phyloP scores from a whole-genome alignment of 2,329 filamentous ascomycete genomes.

The Geosmithia putterillii region DNA sequence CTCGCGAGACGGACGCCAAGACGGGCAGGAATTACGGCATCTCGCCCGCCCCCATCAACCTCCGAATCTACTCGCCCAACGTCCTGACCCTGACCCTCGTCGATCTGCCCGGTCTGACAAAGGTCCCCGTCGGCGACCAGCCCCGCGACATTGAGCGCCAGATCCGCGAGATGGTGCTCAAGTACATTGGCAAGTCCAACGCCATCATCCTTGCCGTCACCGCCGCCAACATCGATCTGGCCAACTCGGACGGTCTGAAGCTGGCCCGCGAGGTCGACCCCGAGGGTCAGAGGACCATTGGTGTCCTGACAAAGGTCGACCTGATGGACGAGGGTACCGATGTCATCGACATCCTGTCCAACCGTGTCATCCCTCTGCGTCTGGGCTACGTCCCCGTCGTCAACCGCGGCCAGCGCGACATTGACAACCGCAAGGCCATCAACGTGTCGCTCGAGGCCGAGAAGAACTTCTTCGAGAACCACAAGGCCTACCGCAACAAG shows the following conservation, averaged over 20 bases:
- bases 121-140: constrained; percentile 93
- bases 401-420: constrained; percentile 94
- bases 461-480: constrained; percentile 95
- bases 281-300: constrained; percentile 93
- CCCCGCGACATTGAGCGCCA: constrained; percentile 93
- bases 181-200: constrained; percentile 97
- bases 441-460: constrained; percentile 83
- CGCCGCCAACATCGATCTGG: constrained; percentile 92
- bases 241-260: constrained; percentile 96
- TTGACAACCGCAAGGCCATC: constrained; percentile 96
- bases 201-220: constrained; percentile 96
- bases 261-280: constrained; percentile 93
- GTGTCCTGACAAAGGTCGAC: constrained; percentile 97
- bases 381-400: constrained; percentile 96
- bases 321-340: constrained; percentile 98
- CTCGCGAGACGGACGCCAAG: constrained; percentile 91
- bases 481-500: constrained; percentile 98
- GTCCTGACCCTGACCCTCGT: constrained; percentile 94
- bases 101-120: constrained; percentile 90
- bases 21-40: constrained; percentile 94
- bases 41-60: constrained; percentile 90
- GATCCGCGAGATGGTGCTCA: constrained; percentile 95
- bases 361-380: constrained; percentile 88
- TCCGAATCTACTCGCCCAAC: constrained; percentile 96
- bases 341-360: constrained; percentile 95